These are phyloP conservation scores for Carex cristatella DNA, from an alignment of 176 grass and related monocot species.

Conservation along the genomic window DNA sequence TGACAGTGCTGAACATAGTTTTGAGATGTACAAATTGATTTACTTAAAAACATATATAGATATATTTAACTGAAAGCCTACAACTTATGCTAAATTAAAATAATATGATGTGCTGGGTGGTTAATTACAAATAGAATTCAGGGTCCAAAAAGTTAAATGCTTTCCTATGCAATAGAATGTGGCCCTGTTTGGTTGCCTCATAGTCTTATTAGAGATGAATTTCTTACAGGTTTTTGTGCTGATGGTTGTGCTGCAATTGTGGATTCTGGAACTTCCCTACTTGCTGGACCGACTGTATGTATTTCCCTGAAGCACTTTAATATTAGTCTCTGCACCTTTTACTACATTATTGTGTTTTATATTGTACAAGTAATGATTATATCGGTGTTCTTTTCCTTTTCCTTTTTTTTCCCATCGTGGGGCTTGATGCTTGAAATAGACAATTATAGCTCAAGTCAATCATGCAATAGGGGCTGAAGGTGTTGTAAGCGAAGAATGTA, in stretches of 20 bases:
- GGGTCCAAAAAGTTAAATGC: not conserved
- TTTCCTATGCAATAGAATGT: not conserved
- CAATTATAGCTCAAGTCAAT: constrained; percentile 80
- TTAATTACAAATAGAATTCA: not conserved
- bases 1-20: not conserved
- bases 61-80: not conserved
- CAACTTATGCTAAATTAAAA: not conserved
- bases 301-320: not conserved
- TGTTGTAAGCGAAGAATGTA: constrained; percentile 76
- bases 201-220: not conserved
- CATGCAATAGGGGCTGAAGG: constrained; percentile 90
- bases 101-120: not conserved
- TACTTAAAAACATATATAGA: not conserved
- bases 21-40: not conserved
- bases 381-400: not conserved
- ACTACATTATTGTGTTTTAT: constrained; percentile 8
- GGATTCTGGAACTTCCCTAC: constrained; percentile 88
- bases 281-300: constrained; percentile 80
- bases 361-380: not conserved
- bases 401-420: not conserved
- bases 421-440: constrained; percentile 27
- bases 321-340: not conserved
- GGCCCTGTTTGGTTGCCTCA: not conserved
- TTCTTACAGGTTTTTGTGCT: constrained; percentile 58
- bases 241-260: constrained; percentile 81